phyloP scores from a whole-genome alignment of 177 flowering plant genomes.

The Vitis hybrid region DNA sequence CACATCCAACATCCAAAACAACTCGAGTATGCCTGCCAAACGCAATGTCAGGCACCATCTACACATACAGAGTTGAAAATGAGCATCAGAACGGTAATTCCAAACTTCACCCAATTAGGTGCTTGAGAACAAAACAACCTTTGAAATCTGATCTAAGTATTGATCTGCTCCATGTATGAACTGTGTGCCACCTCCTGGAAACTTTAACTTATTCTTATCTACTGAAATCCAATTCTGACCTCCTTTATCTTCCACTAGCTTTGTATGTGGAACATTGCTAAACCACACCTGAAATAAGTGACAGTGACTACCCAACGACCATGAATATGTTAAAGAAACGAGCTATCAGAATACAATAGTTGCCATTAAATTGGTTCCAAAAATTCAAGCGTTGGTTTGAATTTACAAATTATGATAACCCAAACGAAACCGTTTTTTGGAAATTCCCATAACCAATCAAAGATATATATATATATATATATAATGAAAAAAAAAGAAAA shows the following conservation, averaged over 20 bases:
- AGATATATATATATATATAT: too few relatives aligned
- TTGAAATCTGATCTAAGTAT: constrained; percentile 81
- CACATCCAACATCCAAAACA: constrained; percentile 84
- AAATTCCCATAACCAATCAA: too few relatives aligned
- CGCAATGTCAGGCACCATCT: constrained; percentile 68
- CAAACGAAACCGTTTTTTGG: too few relatives aligned
- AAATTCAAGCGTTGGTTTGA: too few relatives aligned
- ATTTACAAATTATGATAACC: too few relatives aligned
- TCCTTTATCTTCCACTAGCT: constrained; percentile 89
- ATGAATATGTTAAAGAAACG: not conserved
- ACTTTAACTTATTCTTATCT: constrained; percentile 74
- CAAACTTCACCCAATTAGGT: not conserved
- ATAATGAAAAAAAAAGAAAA: too few relatives aligned
- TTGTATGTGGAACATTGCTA: constrained; percentile 86
- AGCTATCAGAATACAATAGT: not conserved
- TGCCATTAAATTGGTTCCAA: too few relatives aligned
- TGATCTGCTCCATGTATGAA: constrained; percentile 88
- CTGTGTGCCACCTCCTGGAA: constrained; percentile 98
- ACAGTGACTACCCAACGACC: not conserved
- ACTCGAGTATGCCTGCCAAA: constrained; percentile 66
- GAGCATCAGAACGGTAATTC: too few relatives aligned
- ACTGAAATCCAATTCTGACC: constrained; percentile 88
- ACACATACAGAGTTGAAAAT: constrained; percentile 11
- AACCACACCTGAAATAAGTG: constrained; percentile 72
- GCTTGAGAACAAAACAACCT: constrained; percentile 41